Percentiles rank a stretch among this genome's conserved stretches.
Evolutionary conservation across 768 basidiomycete species (phyloP).

Genomic region (Auricularia sp.): DNA sequence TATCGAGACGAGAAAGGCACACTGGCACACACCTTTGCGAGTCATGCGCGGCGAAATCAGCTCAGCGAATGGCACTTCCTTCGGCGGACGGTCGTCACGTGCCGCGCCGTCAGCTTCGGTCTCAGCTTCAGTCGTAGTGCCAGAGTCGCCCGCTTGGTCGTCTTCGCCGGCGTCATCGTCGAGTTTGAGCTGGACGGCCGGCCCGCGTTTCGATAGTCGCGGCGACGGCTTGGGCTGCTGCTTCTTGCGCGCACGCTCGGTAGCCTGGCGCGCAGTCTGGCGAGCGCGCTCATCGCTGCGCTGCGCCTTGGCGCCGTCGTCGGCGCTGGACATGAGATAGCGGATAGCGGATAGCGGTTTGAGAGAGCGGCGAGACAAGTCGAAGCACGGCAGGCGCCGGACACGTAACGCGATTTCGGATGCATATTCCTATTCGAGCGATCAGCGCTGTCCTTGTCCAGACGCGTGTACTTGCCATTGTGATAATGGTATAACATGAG

Average conservation of each 20-base stretch:
- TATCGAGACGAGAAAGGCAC: background rate
- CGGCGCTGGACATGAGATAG: background rate
- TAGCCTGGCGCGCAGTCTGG: background rate
- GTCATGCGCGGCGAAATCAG: background rate
- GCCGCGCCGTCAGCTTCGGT: background rate
- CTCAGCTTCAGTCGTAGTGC: background rate
- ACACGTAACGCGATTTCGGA: background rate
- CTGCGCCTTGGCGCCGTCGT: background rate
- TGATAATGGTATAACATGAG: too few relatives aligned
- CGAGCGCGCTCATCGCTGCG: background rate
- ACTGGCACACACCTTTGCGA: background rate
- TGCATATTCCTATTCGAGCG: too few relatives aligned
- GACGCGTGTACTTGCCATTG: too few relatives aligned
- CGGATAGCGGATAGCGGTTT: background rate
- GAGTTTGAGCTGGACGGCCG: background rate
- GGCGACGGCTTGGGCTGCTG: background rate
- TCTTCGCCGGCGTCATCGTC: background rate
- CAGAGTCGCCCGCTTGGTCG: background rate
- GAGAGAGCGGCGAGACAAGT: background rate
- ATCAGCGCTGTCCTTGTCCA: too few relatives aligned
- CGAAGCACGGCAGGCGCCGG: background rate
- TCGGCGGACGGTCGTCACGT: background rate
- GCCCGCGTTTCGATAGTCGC: background rate
- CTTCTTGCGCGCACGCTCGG: background rate
- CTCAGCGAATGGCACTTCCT: background rate